Evolutionary conservation across 371 early-diverging fungal species (phyloP).

Genomic region (Quaeritorhiza haematococci): DNA sequence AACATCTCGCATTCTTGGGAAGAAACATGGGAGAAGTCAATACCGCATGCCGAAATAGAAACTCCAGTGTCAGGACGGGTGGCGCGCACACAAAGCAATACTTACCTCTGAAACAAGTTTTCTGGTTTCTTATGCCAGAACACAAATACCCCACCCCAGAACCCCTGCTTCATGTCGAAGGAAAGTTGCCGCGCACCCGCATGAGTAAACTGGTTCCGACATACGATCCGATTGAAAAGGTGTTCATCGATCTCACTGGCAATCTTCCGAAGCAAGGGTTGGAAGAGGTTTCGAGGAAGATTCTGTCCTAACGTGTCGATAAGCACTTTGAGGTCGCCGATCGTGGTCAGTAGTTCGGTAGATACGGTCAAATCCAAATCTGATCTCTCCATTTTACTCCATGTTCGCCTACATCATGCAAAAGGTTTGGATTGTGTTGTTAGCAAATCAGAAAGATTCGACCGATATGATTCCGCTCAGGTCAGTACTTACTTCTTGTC

Average conservation of each 20-base stretch:
- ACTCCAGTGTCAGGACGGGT: too few relatives aligned
- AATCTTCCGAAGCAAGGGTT: slow-evolving; percentile 38
- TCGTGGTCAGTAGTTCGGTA: slow-evolving; percentile 53
- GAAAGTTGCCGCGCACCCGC: slow-evolving; percentile 50
- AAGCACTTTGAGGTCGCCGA: slow-evolving; percentile 45
- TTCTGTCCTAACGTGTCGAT: slow-evolving; percentile 40
- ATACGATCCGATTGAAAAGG: slow-evolving; percentile 54
- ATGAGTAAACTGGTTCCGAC: slow-evolving; percentile 52
- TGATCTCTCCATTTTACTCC: slow-evolving; percentile 29
- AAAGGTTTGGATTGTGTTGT: too few relatives aligned
- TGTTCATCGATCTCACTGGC: slow-evolving; percentile 57
- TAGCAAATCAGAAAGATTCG: background rate
- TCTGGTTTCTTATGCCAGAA: too few relatives aligned
- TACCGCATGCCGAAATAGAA: too few relatives aligned
- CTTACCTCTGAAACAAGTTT: too few relatives aligned
- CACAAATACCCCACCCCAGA: too few relatives aligned
- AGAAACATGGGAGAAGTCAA: too few relatives aligned
- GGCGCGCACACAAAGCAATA: too few relatives aligned
- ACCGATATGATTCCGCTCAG: too few relatives aligned
- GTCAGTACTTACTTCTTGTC: slow-evolving; percentile 47
- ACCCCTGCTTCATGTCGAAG: slow-evolving; percentile 54
- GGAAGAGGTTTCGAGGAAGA: slow-evolving; percentile 46
- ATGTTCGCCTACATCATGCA: slow-evolving; percentile 14
- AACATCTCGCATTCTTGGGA: too few relatives aligned
- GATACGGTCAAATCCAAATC: slow-evolving; percentile 29